Evolutionary conservation across 306 rosid genomes (phyloP).

Genomic region (Dalbergia oliveri): DNA sequence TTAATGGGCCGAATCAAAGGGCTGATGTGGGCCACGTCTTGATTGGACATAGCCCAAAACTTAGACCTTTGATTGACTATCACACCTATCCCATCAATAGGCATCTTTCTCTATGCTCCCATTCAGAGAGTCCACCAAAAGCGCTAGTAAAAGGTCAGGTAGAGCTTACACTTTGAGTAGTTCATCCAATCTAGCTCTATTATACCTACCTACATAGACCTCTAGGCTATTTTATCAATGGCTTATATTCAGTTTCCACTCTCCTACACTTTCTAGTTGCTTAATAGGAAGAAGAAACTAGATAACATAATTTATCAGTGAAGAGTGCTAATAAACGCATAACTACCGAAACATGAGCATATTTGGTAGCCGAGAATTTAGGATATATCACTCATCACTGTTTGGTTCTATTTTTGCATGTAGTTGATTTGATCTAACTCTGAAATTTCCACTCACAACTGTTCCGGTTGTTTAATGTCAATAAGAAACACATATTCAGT

Average conservation of each 20-base stretch:
- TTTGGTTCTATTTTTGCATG: constrained; percentile 30
- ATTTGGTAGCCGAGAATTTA: constrained; percentile 37
- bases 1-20: constrained; percentile 43
- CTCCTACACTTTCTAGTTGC: constrained; percentile 48
- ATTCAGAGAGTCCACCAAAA: constrained; percentile 51
- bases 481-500: constrained; percentile 9
- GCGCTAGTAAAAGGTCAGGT: constrained; percentile 50
- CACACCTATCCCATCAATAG: constrained; percentile 49
- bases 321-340: constrained; percentile 14
- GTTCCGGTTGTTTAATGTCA: constrained; percentile 31
- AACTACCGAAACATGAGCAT: constrained; percentile 20
- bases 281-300: constrained; percentile 50
- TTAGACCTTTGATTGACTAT: constrained; percentile 49
- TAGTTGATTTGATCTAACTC: constrained; percentile 53
- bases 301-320: constrained; percentile 24
- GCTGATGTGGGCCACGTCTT: constrained; percentile 41
- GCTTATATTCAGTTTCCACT: constrained; percentile 44
- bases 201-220: constrained; percentile 11
- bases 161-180: constrained; percentile 43
- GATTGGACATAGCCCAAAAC: constrained; percentile 60
- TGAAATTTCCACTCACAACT: constrained; percentile 38
- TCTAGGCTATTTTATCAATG: constrained; percentile 38
- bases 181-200: constrained; percentile 33
- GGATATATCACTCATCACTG: constrained; percentile 38
- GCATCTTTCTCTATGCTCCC: constrained; percentile 50